A percentile compares a stretch with the other conserved stretches of the same genome.
These are phyloP conservation scores for Aspergillus oerlinghausenensis DNA, from an alignment of 2,329 filamentous ascomycete genomes.

Conservation along the genomic window DNA sequence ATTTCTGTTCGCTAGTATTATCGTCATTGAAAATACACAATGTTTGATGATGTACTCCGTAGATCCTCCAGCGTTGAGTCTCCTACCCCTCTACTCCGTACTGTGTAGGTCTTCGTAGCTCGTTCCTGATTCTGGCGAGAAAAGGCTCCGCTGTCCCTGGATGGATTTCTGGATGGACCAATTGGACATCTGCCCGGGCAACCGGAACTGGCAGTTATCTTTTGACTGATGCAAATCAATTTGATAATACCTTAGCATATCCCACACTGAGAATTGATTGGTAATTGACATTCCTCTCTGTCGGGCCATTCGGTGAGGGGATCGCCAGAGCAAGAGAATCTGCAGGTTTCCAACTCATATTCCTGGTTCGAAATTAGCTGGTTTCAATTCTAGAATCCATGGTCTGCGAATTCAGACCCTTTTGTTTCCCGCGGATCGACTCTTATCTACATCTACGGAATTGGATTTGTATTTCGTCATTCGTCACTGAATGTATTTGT, in stretches of 20 bases:
- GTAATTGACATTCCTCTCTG: neutral
- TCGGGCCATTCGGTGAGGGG: neutral
- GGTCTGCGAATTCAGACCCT: neutral
- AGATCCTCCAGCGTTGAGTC: no score
- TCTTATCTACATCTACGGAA: no score
- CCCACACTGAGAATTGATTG: neutral
- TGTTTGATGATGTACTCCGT: no score
- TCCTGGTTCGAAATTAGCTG: no score
- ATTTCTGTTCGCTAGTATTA: no score
- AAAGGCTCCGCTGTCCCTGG: neutral
- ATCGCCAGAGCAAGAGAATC: neutral
- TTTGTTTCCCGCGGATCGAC: neutral
- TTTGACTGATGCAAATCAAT: neutral
- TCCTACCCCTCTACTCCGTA: no score
- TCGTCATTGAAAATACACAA: no score
- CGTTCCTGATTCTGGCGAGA: neutral
- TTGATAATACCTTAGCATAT: neutral
- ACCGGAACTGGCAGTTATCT: neutral
- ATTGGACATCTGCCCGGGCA: neutral
- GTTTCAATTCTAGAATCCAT: neutral
- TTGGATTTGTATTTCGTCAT: no score
- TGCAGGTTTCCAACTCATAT: no score
- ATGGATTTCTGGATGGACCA: neutral
- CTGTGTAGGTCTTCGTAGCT: no score
- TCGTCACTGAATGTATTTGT: no score